These are phyloP conservation scores for Stramenopiles sp. DNA, from an alignment of 352 stramenopile genomes.

Conservation along the genomic window DNA sequence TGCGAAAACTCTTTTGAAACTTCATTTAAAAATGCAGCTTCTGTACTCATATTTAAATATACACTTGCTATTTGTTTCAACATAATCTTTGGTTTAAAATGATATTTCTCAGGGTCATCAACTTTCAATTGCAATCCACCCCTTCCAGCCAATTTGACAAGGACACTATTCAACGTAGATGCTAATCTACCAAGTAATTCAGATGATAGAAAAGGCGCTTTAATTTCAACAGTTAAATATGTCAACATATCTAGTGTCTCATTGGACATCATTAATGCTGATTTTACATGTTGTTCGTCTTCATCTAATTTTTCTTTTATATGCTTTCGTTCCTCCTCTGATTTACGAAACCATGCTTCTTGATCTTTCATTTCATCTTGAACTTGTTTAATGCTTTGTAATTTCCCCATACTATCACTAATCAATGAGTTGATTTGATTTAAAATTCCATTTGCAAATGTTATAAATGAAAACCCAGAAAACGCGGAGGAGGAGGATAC, in stretches of 20 bases:
- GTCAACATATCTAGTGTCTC: constrained; percentile 95
- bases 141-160: constrained; percentile 76
- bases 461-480: constrained; percentile 87
- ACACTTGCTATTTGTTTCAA: constrained; percentile 83
- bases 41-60: no score
- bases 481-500: no score
- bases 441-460: constrained; percentile 94
- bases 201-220: constrained; percentile 72
- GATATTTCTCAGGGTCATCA: constrained; percentile 89
- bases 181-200: constrained; percentile 80
- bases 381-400: constrained; percentile 77
- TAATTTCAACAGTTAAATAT: constrained; percentile 79
- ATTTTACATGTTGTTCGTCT: constrained; percentile 70
- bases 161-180: constrained; percentile 83
- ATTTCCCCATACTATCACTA: constrained; percentile 76
- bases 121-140: constrained; percentile 76
- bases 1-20: no score
- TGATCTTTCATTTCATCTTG: constrained; percentile 55
- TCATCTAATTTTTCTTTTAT: constrained; percentile 56
- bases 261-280: constrained; percentile 78
- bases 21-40: no score
- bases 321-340: constrained; percentile 68
- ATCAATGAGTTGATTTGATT: constrained; percentile 96
- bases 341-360: constrained; percentile 25
- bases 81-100: constrained; percentile 93